A percentile compares a stretch with the other conserved stretches of the same genome.
phyloP scores from a whole-genome alignment of 176 grass and related monocot genomes.

The maize (Zea mays) region DNA sequence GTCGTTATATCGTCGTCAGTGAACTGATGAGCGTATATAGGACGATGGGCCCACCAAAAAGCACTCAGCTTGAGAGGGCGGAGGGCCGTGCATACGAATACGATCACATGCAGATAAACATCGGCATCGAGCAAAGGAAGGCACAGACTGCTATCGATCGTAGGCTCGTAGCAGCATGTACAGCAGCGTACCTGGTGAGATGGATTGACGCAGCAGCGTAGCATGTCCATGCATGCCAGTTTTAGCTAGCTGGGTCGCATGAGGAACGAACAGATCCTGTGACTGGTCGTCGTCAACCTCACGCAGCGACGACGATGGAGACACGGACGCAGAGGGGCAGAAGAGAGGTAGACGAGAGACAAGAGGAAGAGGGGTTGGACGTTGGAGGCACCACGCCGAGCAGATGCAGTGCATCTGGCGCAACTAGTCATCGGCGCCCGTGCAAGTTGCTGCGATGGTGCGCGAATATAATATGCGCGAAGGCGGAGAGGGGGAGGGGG shows the following conservation, averaged over 20 bases:
- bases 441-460: constrained; percentile 51
- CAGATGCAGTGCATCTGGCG: constrained; percentile 60
- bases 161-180: no score
- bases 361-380: not conserved
- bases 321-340: not conserved
- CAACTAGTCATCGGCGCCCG: constrained; percentile 30
- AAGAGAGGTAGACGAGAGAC: not conserved
- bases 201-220: constrained; percentile 23
- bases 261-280: not conserved
- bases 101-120: constrained; percentile 27
- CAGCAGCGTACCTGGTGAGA: constrained; percentile 31
- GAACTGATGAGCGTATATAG: not conserved
- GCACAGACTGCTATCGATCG: not conserved
- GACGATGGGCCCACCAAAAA: not conserved
- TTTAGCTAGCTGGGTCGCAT: not conserved
- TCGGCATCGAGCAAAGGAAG: not conserved
- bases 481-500: no score
- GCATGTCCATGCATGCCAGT: not conserved
- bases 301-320: not conserved
- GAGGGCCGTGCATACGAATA: not conserved
- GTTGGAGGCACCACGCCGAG: not conserved
- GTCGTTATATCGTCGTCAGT: not conserved
- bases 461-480: constrained; percentile 42
- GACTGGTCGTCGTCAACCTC: not conserved
- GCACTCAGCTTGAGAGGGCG: not conserved